Evolutionary conservation across 1,284 basidiomycete genomes (phyloP).

Genomic region (Hymenochaete sp.): DNA sequence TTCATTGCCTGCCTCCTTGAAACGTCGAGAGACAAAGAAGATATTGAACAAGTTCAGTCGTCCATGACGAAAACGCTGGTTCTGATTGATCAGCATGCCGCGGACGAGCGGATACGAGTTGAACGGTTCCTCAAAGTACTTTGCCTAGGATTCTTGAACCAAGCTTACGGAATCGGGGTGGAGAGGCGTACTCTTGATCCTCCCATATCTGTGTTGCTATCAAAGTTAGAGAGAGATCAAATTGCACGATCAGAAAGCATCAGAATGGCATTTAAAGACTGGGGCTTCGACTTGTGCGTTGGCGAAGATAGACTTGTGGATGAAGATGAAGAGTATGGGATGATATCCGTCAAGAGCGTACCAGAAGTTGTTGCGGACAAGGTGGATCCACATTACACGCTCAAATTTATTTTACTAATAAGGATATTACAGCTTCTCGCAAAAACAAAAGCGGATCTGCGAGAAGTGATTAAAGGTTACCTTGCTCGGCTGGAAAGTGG

Average conservation of each 20-base stretch:
- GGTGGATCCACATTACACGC: constrained; percentile 31
- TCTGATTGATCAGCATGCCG: constrained; percentile 92
- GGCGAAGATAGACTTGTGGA: constrained; percentile 24
- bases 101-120: constrained; percentile 85
- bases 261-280: constrained; percentile 47
- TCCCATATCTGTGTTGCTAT: constrained; percentile 52
- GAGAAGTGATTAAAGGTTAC: constrained; percentile 58
- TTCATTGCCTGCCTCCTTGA: constrained; percentile 68
- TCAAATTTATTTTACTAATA: constrained; percentile 7
- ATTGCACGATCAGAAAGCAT: constrained; percentile 36
- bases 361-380: constrained; percentile 64
- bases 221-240: constrained; percentile 46
- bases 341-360: constrained; percentile 48
- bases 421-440: constrained; percentile 42
- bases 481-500: constrained; percentile 38
- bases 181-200: constrained; percentile 39
- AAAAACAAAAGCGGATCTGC: constrained; percentile 46
- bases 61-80: constrained; percentile 40
- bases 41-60: too few relatives aligned
- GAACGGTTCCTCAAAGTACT: constrained; percentile 72
- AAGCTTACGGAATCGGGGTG: constrained; percentile 30
- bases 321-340: constrained; percentile 38
- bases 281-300: constrained; percentile 68
- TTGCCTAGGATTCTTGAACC: constrained; percentile 52
- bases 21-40: too few relatives aligned